These are phyloP conservation scores for Penicillium sp. DNA, from an alignment of 2,329 filamentous ascomycete genomes.

Conservation along the genomic window DNA sequence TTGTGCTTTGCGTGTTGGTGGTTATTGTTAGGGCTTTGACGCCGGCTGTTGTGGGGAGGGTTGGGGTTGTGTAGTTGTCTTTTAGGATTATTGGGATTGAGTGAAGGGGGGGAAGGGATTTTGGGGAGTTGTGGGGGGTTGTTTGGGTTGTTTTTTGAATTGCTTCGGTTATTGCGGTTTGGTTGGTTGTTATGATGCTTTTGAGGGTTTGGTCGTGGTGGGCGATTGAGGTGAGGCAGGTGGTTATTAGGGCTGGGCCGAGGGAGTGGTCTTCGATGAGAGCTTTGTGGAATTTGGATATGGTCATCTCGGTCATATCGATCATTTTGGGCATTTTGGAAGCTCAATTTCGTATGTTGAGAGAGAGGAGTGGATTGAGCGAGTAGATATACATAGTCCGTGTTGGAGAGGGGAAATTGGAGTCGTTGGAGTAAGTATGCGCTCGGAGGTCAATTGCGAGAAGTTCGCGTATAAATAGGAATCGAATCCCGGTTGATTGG, in stretches of 20 bases:
- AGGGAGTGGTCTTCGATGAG: slow-evolving; percentile 56
- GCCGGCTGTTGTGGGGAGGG: slow-evolving; percentile 61
- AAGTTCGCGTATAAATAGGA: not conserved
- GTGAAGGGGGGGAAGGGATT: slow-evolving; percentile 46
- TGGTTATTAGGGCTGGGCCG: slow-evolving; percentile 56
- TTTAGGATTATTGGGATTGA: slow-evolving; percentile 65
- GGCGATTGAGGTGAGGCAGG: slow-evolving; percentile 60
- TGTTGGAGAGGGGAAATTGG: slow-evolving; percentile 3
- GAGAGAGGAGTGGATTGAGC: no score
- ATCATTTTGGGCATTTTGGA: no score
- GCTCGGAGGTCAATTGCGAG: not conserved
- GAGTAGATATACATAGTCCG: no score
- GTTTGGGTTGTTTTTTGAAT: slow-evolving; percentile 49
- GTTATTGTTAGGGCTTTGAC: slow-evolving; percentile 51
- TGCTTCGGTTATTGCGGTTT: slow-evolving; percentile 49
- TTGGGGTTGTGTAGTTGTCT: slow-evolving; percentile 62
- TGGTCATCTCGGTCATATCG: slow-evolving; percentile 54
- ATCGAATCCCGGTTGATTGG: not conserved
- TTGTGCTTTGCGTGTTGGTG: slow-evolving; percentile 45
- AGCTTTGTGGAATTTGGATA: slow-evolving; percentile 57
- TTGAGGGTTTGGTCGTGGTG: slow-evolving; percentile 59
- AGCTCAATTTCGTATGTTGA: no score
- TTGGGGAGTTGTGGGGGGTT: slow-evolving; percentile 1
- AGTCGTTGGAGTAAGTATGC: not conserved
- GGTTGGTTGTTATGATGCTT: slow-evolving; percentile 58